Conservation (phyloP, 371 early-diverging fungal genomes). For the Phascolomyces articulosus region DNA sequence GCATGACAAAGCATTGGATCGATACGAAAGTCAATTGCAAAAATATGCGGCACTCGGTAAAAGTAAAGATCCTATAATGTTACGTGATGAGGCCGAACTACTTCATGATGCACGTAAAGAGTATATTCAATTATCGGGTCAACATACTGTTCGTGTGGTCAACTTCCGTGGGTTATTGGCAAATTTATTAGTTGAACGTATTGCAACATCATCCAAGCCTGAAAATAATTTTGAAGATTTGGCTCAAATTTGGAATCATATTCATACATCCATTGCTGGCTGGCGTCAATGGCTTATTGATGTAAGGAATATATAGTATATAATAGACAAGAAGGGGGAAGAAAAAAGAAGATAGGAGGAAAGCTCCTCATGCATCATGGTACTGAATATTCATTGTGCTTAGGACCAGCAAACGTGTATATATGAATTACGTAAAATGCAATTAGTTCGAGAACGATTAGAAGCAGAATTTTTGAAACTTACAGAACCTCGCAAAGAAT, state of each 20-base stretch:
- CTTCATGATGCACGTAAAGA: slow-evolving; percentile 67
- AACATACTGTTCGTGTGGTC: slow-evolving; percentile 39
- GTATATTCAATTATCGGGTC: slow-evolving; percentile 55
- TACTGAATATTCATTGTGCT: too few relatives aligned
- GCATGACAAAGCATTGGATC: slow-evolving; percentile 59
- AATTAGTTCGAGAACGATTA: slow-evolving; percentile 24
- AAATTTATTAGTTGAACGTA: slow-evolving; percentile 33
- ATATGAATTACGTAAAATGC: slow-evolving; percentile 32
- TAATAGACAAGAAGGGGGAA: too few relatives aligned
- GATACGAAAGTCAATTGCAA: slow-evolving; percentile 64
- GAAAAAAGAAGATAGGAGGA: too few relatives aligned
- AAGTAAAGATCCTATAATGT: slow-evolving; percentile 61
- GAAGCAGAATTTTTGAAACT: slow-evolving; percentile 40
- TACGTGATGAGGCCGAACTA: slow-evolving; percentile 66
- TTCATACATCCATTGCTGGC: slow-evolving; percentile 24
- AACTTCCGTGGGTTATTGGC: slow-evolving; percentile 39
- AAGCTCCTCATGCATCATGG: too few relatives aligned
- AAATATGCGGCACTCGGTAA: slow-evolving; percentile 59
- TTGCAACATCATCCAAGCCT: slow-evolving; percentile 24
- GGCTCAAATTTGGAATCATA: slow-evolving; percentile 33
- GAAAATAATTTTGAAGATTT: slow-evolving; percentile 32
- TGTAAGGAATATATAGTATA: slow-evolving; percentile 24
- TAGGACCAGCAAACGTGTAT: slow-evolving; percentile 47
- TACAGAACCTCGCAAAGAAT: slow-evolving; percentile 25
- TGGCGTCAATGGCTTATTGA: slow-evolving; percentile 49